Conservation (phyloP, 768 basidiomycete genomes). For the Mrakia blollopis region DNA sequence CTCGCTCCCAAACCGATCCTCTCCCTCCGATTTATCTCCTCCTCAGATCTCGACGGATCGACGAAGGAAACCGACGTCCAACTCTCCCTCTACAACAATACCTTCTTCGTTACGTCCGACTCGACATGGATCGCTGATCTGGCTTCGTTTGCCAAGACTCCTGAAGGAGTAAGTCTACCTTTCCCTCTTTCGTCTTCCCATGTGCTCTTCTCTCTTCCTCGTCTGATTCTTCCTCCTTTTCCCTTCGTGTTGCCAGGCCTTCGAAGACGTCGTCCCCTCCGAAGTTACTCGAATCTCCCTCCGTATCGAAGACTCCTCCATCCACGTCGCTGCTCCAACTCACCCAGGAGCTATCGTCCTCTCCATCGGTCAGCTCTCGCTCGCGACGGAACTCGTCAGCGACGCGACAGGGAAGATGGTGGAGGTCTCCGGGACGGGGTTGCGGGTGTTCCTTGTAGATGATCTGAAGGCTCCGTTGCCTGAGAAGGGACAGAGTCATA, state of each 20-base stretch:
- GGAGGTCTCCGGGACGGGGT: conserved; percentile 50
- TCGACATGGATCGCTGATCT: conserved; percentile 62
- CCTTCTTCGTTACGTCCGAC: conserved; percentile 59
- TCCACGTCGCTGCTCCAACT: conserved; percentile 57
- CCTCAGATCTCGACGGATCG: conserved; percentile 55
- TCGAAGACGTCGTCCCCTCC: conserved; percentile 85
- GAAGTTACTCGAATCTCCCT: conserved; percentile 73
- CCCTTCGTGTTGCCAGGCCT: conserved; percentile 66
- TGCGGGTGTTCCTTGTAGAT: conserved; percentile 57
- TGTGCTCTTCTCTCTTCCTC: neutral
- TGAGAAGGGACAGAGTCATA: conserved; percentile 31
- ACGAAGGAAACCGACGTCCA: conserved; percentile 76
- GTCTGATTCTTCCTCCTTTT: conserved; percentile 26
- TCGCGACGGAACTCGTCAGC: conserved; percentile 68
- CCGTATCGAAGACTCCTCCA: conserved; percentile 60
- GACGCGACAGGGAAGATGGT: conserved; percentile 58
- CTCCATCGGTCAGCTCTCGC: conserved; percentile 61
- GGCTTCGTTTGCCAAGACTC: conserved; percentile 64
- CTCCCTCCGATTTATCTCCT: conserved; percentile 59
- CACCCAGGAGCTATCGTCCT: conserved; percentile 56
- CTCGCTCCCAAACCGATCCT: conserved; percentile 34
- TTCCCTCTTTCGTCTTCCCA: neutral
- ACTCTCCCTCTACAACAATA: conserved; percentile 60
- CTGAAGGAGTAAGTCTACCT: conserved; percentile 66
- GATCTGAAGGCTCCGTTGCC: conserved; percentile 45